Evolutionary conservation across 371 early-diverging fungal genomes (phyloP), one percentile per base, ranked within the genome.

Genomic region (Mucor irregularis): DNA sequence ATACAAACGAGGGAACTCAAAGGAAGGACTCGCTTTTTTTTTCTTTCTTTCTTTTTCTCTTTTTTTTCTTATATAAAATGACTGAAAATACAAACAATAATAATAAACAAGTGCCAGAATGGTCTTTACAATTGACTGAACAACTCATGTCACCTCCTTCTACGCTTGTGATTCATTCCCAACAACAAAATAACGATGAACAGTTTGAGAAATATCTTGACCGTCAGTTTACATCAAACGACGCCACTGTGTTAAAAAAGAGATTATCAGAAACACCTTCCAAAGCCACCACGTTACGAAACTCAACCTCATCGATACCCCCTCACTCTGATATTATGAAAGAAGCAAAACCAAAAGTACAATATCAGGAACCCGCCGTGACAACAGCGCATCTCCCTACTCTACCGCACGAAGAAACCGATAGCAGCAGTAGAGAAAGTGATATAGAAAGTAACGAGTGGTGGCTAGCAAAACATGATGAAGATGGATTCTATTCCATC

Each of bases 401-500:
- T 26, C n/a, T n/a, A n/a, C n/a, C n/a, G 4, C 2, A 37, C 4
- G 14, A 37, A 6, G 7, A 34, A 29, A 16, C 25, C 11, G 8
- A 31, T 1, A 45, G 28, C 13, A 34, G 25, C 24, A n/a, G 45
- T 45, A 33, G 46, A 56, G 14, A 37, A 43, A 45, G 53, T 39
- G n/a, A n/a, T n/a, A n/a, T n/a, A 26, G 47, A 40, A 4, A 34
- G 16, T n/a, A 24, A 46, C n/a, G 53, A 46, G 1, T 70, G 72
- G 69, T 75, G 72, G 75, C 30, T 66, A 6, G 33, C 57, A 3
- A 46, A 43, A n/a, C 25, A 65, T 38, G 72, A 71, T 28, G 56
- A 63, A 22, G 78, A 78, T 44, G 69, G 71, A 0, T 58, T 73
- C 28, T 65, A 63, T 31, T 71, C 69, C 10, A 38, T 68, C 5